Conservation (phyloP, 306 rosid genomes). For the Datisca glomerata region DNA sequence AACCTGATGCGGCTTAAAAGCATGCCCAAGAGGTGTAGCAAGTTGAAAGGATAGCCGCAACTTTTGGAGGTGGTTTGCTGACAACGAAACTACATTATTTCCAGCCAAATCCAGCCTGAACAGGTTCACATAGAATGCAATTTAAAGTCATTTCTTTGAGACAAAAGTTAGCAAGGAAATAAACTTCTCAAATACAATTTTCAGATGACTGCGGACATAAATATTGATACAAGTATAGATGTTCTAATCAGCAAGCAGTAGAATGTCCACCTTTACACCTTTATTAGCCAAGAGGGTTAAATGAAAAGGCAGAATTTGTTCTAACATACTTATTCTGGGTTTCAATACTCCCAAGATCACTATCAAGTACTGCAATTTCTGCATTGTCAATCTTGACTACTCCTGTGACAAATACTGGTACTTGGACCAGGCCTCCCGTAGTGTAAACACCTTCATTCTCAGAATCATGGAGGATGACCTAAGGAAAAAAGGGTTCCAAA, state of each 20-base stretch:
- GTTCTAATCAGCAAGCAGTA: constrained; percentile 8
- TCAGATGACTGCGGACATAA: constrained; percentile 3
- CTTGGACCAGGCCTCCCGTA: constrained; percentile 73
- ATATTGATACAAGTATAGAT: constrained; percentile 7
- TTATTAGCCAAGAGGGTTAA: neutral
- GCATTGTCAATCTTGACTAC: constrained; percentile 49
- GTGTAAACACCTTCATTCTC: constrained; percentile 40
- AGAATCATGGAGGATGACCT: constrained; percentile 58
- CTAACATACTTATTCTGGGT: constrained; percentile 77
- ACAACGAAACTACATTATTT: constrained; percentile 39
- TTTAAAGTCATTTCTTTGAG: constrained; percentile 6
- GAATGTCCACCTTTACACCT: neutral
- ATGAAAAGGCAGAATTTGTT: neutral
- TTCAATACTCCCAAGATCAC: constrained; percentile 81
- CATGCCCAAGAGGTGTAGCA: constrained; percentile 54
- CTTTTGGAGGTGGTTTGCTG: constrained; percentile 96
- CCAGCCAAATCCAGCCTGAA: constrained; percentile 80
- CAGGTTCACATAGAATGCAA: constrained; percentile 12
- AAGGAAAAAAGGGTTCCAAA: constrained; percentile 15
- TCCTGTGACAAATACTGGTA: constrained; percentile 68
- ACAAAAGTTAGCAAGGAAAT: constrained; percentile 3
- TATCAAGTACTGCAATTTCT: constrained; percentile 78
- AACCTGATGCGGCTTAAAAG: constrained; percentile 95
- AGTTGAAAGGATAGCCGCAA: constrained; percentile 69
- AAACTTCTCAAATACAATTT: constrained; percentile 4